phyloP scores from a whole-genome alignment of 176 grass and related monocot species.

The Dendrocalamus sinicus region DNA sequence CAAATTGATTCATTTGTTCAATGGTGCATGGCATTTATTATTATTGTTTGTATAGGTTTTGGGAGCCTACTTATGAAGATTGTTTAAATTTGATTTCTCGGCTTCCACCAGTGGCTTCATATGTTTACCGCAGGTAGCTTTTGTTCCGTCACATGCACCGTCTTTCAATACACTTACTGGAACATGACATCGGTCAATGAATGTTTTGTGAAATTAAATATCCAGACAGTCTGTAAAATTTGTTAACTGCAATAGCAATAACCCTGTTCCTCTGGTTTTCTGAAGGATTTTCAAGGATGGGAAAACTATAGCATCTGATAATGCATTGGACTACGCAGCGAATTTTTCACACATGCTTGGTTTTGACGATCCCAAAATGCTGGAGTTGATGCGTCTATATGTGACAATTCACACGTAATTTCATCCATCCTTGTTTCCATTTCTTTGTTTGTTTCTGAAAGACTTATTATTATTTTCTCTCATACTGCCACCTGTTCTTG shows the following conservation, averaged over 20 bases:
- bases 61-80: slow-evolving; percentile 99
- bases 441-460: slow-evolving; percentile 33
- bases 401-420: slow-evolving; percentile 93
- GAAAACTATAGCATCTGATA: slow-evolving; percentile 74
- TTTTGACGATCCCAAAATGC: slow-evolving; percentile 97
- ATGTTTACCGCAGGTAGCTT: slow-evolving; percentile 89
- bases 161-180: not conserved
- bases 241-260: slow-evolving; percentile 26
- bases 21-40: slow-evolving; percentile 23
- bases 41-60: slow-evolving; percentile 65
- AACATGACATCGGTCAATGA: not conserved
- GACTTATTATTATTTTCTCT: slow-evolving; percentile 28
- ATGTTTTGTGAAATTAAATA: slow-evolving; percentile 24
- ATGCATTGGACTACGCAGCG: slow-evolving; percentile 79
- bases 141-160: slow-evolving; percentile 20
- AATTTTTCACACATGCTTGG: slow-evolving; percentile 99
- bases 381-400: slow-evolving; percentile 97
- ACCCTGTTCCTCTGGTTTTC: slow-evolving; percentile 30
- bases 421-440: slow-evolving; percentile 23
- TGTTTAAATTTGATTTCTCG: slow-evolving; percentile 92
- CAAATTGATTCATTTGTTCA: slow-evolving; percentile 35
- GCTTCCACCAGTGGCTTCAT: slow-evolving; percentile 81
- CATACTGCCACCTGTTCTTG: slow-evolving; percentile 28
- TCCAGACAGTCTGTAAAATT: not conserved
- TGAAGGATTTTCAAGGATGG: slow-evolving; percentile 90